Conservation (phyloP, 306 rosid species). For the Cucurbita moschata region DNA sequence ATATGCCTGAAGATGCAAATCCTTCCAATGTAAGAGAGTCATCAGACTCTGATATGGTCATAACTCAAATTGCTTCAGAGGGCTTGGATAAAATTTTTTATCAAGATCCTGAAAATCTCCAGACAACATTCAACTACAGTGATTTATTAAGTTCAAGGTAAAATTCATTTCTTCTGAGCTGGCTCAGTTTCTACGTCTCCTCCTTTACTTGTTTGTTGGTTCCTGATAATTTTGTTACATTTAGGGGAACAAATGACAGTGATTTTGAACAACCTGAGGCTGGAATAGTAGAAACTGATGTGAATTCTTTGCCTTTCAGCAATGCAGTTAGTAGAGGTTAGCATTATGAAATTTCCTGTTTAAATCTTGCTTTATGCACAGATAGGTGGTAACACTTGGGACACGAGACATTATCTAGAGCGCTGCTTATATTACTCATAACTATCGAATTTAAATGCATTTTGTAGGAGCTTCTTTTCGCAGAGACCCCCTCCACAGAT, state of each 20-base stretch:
- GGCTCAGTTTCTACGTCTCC: background rate
- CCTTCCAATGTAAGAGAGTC: slow-evolving; percentile 16
- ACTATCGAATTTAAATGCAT: slow-evolving; percentile 6
- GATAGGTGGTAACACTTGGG: background rate
- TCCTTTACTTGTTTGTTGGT: background rate
- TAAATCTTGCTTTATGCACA: background rate
- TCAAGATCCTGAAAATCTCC: slow-evolving; percentile 19
- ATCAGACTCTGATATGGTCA: slow-evolving; percentile 14
- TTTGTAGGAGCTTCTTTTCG: slow-evolving; percentile 37
- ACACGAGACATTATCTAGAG: background rate
- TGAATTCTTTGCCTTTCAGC: slow-evolving; percentile 20
- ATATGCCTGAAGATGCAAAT: slow-evolving; percentile 12
- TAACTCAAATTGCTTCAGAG: slow-evolving; percentile 18
- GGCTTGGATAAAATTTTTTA: slow-evolving; percentile 18
- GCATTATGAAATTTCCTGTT: slow-evolving; percentile 5
- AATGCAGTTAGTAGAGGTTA: slow-evolving; percentile 36
- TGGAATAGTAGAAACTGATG: slow-evolving; percentile 19
- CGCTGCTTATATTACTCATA: slow-evolving; percentile 6
- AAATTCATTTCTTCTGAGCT: background rate
- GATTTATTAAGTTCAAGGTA: slow-evolving; percentile 39
- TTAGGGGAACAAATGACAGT: slow-evolving; percentile 23
- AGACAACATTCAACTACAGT: slow-evolving; percentile 12
- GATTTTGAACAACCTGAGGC: slow-evolving; percentile 24
- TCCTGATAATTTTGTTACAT: background rate
- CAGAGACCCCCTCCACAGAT: slow-evolving; percentile 57